phyloP scores from a whole-genome alignment of 208 protist genomes.

The Leishmania tropica region DNA sequence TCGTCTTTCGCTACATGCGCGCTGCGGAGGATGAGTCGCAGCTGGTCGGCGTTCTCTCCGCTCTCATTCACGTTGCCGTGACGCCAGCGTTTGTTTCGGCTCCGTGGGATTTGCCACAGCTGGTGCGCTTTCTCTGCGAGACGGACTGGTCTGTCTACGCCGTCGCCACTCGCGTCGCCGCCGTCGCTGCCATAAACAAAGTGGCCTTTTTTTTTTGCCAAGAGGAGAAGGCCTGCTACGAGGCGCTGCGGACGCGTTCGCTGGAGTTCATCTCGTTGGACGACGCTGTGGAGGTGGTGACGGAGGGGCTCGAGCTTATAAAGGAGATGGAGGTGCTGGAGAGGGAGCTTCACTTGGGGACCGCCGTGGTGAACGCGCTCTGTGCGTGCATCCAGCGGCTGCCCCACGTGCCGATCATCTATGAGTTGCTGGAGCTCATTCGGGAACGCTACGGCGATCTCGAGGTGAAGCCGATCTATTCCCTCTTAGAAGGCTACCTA shows the following conservation, averaged over 20 bases:
- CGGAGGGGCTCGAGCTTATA: slow-evolving; percentile 32
- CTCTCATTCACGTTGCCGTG: slow-evolving; percentile 48
- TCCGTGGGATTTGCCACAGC: slow-evolving; percentile 58
- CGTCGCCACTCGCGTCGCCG: slow-evolving; percentile 44
- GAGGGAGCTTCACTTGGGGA: slow-evolving; percentile 21
- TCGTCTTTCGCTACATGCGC: slow-evolving; percentile 52
- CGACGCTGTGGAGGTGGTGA: slow-evolving; percentile 40
- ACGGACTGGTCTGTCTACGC: slow-evolving; percentile 53
- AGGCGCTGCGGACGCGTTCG: slow-evolving; percentile 27
- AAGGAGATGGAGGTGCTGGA: slow-evolving; percentile 31
- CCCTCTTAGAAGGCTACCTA: slow-evolving; percentile 61
- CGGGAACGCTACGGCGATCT: slow-evolving; percentile 56
- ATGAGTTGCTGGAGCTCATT: slow-evolving; percentile 61
- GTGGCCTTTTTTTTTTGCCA: slow-evolving; percentile 39
- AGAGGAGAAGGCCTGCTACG: slow-evolving; percentile 39
- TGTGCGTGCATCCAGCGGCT: slow-evolving; percentile 50
- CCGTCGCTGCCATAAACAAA: slow-evolving; percentile 45
- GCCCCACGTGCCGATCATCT: slow-evolving; percentile 53
- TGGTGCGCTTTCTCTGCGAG: slow-evolving; percentile 61
- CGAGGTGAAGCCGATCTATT: slow-evolving; percentile 49
- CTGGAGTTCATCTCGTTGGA: slow-evolving; percentile 29
- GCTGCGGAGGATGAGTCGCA: slow-evolving; percentile 45
- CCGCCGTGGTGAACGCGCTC: slow-evolving; percentile 35
- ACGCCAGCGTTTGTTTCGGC: slow-evolving; percentile 53
- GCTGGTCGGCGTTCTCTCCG: slow-evolving; percentile 61